Evolutionary conservation across 805 yeast species (phyloP).

Genomic region (Yamadazyma sp.): DNA sequence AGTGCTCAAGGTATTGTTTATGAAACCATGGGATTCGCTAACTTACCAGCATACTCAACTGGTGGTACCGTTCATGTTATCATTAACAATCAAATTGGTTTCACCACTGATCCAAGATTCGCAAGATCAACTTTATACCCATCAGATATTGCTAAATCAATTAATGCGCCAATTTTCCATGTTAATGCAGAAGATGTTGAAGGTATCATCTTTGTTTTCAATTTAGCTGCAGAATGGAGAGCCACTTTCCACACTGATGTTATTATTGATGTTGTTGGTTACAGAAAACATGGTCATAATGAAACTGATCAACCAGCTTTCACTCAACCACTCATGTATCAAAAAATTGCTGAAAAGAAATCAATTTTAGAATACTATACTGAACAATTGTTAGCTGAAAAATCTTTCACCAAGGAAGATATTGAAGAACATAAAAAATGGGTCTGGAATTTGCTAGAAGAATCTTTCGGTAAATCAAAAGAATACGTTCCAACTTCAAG

Average conservation of each 20-base stretch:
- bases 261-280: constrained; percentile 94
- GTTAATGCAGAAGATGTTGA: constrained; percentile 98
- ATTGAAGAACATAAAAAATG: constrained; percentile 94
- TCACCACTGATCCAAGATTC: constrained; percentile 97
- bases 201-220: constrained; percentile 85
- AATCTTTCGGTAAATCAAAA: constrained; percentile 81
- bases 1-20: constrained; percentile 99
- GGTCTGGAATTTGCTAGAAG: constrained; percentile 95
- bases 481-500: constrained; percentile 87
- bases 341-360: constrained; percentile 83
- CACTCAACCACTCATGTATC: constrained; percentile 98
- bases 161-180: constrained; percentile 98
- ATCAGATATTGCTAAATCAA: constrained; percentile 93
- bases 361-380: constrained; percentile 85
- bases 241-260: constrained; percentile 95
- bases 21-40: constrained; percentile 94
- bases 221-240: constrained; percentile 98
- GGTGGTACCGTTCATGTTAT: constrained; percentile 98
- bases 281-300: constrained; percentile 98
- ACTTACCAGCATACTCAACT: constrained; percentile 90
- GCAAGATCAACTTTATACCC: constrained; percentile 98
- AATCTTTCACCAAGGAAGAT: constrained; percentile 85
- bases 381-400: constrained; percentile 76
- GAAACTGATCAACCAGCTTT: constrained; percentile 99
- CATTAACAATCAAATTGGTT: constrained; percentile 98